A percentile compares a stretch with the other conserved stretches of the same genome.
These are phyloP conservation scores for Moesziomyces aphidis DNA, from an alignment of 1,284 basidiomycete genomes.

Conservation along the genomic window DNA sequence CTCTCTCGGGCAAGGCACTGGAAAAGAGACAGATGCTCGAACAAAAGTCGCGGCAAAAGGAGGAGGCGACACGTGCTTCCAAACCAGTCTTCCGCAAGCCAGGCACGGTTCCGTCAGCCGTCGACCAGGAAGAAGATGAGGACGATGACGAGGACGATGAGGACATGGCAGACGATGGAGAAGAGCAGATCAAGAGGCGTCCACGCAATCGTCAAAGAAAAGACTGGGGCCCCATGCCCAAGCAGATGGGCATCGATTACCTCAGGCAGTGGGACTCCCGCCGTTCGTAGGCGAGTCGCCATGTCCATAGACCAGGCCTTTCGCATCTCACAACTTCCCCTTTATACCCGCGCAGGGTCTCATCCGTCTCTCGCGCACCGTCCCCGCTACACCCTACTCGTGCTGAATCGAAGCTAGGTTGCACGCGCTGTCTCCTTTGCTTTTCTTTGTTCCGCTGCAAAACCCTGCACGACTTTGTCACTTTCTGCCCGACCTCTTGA, in stretches of 20 bases:
- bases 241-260: slow-evolving; percentile 50
- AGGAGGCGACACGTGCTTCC: slow-evolving; percentile 35
- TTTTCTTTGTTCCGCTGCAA: no score
- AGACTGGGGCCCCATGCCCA: slow-evolving; percentile 49
- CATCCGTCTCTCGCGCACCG: no score
- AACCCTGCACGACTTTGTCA: no score
- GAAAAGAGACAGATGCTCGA: slow-evolving; percentile 31
- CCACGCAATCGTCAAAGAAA: slow-evolving; percentile 40
- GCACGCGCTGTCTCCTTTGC: no score
- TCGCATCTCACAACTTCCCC: not conserved
- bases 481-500: no score
- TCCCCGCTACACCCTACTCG: no score
- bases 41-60: slow-evolving; percentile 37
- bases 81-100: slow-evolving; percentile 44
- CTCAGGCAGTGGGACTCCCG: slow-evolving; percentile 45
- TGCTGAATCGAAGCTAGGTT: no score
- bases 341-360: not conserved
- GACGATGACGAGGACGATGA: slow-evolving; percentile 20
- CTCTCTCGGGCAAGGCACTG: slow-evolving; percentile 31
- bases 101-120: not conserved
- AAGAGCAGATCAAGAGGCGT: slow-evolving; percentile 38
- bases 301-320: not conserved
- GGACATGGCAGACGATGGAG: slow-evolving; percentile 14
- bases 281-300: not conserved
- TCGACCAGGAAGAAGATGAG: slow-evolving; percentile 3